Conservation (phyloP, 2,329 filamentous ascomycete genomes). For the Alternaria incomplexa region DNA sequence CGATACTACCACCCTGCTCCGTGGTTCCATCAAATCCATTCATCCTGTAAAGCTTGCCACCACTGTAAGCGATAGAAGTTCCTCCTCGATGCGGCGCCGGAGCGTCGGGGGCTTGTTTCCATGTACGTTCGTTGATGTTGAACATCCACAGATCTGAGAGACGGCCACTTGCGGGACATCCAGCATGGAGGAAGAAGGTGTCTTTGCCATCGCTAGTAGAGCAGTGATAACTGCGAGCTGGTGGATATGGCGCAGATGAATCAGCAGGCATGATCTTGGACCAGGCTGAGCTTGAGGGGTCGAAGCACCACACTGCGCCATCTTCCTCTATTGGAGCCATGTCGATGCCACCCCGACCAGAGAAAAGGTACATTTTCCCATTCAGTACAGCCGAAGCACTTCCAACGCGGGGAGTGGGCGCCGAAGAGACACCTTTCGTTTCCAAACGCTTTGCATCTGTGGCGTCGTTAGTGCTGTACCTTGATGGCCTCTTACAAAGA, state of each 20-base stretch:
- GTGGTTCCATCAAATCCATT: constrained; percentile 76
- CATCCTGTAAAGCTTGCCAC: constrained; percentile 74
- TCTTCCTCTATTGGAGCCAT: constrained; percentile 75
- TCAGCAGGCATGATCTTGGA: constrained; percentile 63
- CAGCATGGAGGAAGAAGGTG: constrained; percentile 78
- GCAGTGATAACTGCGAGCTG: constrained; percentile 74
- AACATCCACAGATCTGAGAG: constrained; percentile 81
- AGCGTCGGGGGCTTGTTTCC: constrained; percentile 71
- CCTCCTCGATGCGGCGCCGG: constrained; percentile 72
- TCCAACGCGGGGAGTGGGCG: constrained; percentile 74
- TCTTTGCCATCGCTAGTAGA: constrained; percentile 70
- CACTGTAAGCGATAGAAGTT: constrained; percentile 68
- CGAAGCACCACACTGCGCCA: constrained; percentile 78
- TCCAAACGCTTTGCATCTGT: constrained; percentile 53
- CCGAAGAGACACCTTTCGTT: constrained; percentile 35
- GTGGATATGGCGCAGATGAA: constrained; percentile 60
- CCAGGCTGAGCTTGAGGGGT: constrained; percentile 71
- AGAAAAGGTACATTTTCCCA: constrained; percentile 78
- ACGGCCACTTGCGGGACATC: constrained; percentile 68
- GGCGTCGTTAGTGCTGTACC: constrained; percentile 23
- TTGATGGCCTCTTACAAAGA: constrained; percentile 19
- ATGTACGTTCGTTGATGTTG: constrained; percentile 66
- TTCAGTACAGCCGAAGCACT: constrained; percentile 73
- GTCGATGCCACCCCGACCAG: constrained; percentile 73
- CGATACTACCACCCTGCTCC: constrained; percentile 74